phyloP scores from a whole-genome alignment of 805 yeast species.

The Wickerhamiella lipophila region DNA sequence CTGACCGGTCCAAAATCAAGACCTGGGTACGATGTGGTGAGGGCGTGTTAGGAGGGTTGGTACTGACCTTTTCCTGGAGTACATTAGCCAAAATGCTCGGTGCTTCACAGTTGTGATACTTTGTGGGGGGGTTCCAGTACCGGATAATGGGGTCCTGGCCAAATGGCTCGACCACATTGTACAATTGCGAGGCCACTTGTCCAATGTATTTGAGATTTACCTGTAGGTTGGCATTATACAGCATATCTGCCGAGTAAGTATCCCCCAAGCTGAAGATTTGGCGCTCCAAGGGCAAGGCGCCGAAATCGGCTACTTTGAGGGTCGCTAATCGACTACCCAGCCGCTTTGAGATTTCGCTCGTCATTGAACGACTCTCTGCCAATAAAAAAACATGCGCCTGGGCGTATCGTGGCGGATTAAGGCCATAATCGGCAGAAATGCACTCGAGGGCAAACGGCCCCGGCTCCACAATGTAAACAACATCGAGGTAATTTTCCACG shows the following conservation, averaged over 20 bases:
- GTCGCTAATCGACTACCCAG: conserved; percentile 23
- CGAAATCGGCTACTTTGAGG: conserved; percentile 35
- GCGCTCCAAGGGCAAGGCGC: conserved; percentile 54
- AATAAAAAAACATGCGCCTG: conserved; percentile 61
- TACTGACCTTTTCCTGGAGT: neutral
- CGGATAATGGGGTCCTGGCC: conserved; percentile 86
- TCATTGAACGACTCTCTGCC: conserved; percentile 36
- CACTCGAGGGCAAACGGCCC: conserved; percentile 57
- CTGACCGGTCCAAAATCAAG: conserved; percentile 66
- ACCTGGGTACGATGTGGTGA: conserved; percentile 34
- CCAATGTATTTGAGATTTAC: conserved; percentile 46
- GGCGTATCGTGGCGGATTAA: conserved; percentile 57
- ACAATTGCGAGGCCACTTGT: conserved; percentile 49
- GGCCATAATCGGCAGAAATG: conserved; percentile 57
- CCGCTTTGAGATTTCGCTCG: conserved; percentile 20
- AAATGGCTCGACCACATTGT: conserved; percentile 59
- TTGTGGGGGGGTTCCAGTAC: conserved; percentile 35
- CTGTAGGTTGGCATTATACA: conserved; percentile 41
- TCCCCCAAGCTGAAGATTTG: conserved; percentile 58
- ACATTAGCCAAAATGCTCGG: conserved; percentile 10
- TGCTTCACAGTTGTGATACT: conserved; percentile 32
- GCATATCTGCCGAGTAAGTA: conserved; percentile 50
- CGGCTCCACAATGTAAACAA: conserved; percentile 68
- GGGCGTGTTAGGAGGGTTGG: neutral
- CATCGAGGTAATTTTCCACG: conserved; percentile 56